Percentiles rank a stretch among this genome's conserved stretches.
These are phyloP conservation scores for Euphrasia confusa DNA, from an alignment of 257 asterid genomes.

Conservation along the genomic window DNA sequence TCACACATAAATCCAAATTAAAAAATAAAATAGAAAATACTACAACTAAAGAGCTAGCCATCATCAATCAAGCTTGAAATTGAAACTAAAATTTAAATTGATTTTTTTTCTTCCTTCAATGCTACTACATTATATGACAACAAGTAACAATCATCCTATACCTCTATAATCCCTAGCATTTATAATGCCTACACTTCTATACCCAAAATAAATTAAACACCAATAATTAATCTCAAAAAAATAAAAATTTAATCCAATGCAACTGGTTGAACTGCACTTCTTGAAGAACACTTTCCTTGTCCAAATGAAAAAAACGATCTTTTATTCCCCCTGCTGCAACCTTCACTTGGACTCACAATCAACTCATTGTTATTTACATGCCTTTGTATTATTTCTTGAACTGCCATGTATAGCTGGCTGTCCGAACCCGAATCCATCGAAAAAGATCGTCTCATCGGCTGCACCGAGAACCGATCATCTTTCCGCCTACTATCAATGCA, in stretches of 20 bases:
- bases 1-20: conserved; percentile 26
- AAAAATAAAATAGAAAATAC: neutral
- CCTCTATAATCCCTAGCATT: conserved; percentile 10
- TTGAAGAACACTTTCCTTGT: conserved; percentile 63
- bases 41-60: conserved; percentile 22
- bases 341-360: conserved; percentile 32
- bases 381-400: conserved; percentile 49
- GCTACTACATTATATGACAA: neutral
- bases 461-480: conserved; percentile 52
- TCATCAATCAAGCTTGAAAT: conserved; percentile 25
- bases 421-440: conserved; percentile 90
- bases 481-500: conserved; percentile 54
- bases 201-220: conserved; percentile 26
- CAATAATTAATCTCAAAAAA: neutral
- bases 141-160: conserved; percentile 21
- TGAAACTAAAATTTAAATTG: neutral
- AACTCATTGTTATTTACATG: conserved; percentile 12
- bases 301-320: conserved; percentile 79
- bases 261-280: conserved; percentile 70
- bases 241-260: conserved; percentile 24
- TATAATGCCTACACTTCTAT: conserved; percentile 22
- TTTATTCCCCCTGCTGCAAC: conserved; percentile 33
- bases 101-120: conserved; percentile 11
- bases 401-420: conserved; percentile 53
- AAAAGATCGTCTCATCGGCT: conserved; percentile 77